phyloP scores from a whole-genome alignment of 345 rosid genomes.

The Hirschfeldia incana region DNA sequence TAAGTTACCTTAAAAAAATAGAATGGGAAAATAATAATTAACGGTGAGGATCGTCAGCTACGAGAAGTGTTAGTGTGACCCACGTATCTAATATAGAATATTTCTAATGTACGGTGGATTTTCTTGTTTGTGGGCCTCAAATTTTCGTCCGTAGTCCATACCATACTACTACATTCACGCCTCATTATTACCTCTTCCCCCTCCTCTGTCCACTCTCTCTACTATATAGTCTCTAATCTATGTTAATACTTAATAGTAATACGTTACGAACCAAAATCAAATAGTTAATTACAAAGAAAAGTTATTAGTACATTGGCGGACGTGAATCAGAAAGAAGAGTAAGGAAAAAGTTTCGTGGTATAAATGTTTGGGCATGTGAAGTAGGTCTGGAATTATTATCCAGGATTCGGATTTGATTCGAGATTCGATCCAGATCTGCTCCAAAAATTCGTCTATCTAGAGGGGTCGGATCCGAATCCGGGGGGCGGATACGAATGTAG shows the following conservation, averaged over 20 bases:
- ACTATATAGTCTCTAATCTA: too few species aligned
- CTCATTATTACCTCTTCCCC: constrained; percentile 23
- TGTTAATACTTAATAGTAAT: background rate
- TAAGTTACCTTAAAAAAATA: background rate
- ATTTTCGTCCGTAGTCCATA: background rate
- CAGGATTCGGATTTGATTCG: too few species aligned
- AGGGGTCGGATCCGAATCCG: too few species aligned
- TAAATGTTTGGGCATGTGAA: constrained; percentile 26
- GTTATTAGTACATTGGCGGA: background rate
- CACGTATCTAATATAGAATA: constrained; percentile 41
- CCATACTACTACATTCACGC: constrained; percentile 30
- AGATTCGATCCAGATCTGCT: too few species aligned
- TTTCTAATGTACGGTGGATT: constrained; percentile 40
- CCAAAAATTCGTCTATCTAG: too few species aligned
- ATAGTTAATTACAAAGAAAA: background rate
- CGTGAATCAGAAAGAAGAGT: background rate
- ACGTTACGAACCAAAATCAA: constrained; percentile 15
- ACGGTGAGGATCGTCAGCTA: constrained; percentile 46
- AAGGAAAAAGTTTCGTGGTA: background rate
- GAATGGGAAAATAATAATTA: background rate
- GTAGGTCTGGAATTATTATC: background rate
- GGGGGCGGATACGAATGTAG: too few species aligned
- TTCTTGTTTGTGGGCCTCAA: constrained; percentile 22
- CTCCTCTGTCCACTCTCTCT: background rate
- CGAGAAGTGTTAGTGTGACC: constrained; percentile 16